phyloP scores from a whole-genome alignment of 768 basidiomycete genomes.

The Amanita phalloides region DNA sequence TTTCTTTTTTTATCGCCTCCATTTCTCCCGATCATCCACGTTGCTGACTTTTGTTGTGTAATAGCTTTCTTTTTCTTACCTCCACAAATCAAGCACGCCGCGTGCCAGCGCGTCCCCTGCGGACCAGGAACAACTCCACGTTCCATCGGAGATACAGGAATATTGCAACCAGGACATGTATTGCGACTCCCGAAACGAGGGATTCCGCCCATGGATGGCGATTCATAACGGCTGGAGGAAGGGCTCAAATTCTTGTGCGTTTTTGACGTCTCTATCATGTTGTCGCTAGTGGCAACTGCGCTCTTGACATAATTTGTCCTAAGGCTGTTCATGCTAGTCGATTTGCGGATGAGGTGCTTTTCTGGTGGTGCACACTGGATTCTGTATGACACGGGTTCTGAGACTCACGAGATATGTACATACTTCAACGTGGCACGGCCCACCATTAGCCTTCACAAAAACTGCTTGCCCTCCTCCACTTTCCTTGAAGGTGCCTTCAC shows the following conservation, averaged over 20 bases:
- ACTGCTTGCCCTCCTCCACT: slow-evolving; percentile 48
- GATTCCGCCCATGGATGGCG: slow-evolving; percentile 13
- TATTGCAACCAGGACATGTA: slow-evolving; percentile 68
- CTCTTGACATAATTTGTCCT: slow-evolving; percentile 8
- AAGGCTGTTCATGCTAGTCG: slow-evolving; percentile 15
- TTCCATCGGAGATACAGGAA: slow-evolving; percentile 73
- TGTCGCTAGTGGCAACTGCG: not conserved
- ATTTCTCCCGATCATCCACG: slow-evolving; percentile 23
- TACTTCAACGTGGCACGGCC: slow-evolving; percentile 59
- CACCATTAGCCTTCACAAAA: slow-evolving; percentile 56
- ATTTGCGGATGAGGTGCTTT: slow-evolving; percentile 28
- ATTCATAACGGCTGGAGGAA: slow-evolving; percentile 19
- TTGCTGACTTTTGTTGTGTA: slow-evolving; percentile 17
- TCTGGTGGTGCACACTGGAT: slow-evolving; percentile 33
- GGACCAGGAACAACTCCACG: slow-evolving; percentile 80
- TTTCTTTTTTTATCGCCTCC: slow-evolving; percentile 32
- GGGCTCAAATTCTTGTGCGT: slow-evolving; percentile 3
- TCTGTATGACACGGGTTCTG: not conserved
- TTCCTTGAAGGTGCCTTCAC: slow-evolving; percentile 54
- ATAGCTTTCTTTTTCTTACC: slow-evolving; percentile 38
- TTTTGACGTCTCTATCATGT: not conserved
- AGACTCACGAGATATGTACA: slow-evolving; percentile 11
- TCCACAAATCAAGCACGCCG: slow-evolving; percentile 68
- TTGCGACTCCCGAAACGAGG: slow-evolving; percentile 51
- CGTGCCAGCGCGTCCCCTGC: slow-evolving; percentile 74